Base-by-base conservation (phyloP, 1,284 basidiomycete species). In the Apiotrichum laibachii region DNA sequence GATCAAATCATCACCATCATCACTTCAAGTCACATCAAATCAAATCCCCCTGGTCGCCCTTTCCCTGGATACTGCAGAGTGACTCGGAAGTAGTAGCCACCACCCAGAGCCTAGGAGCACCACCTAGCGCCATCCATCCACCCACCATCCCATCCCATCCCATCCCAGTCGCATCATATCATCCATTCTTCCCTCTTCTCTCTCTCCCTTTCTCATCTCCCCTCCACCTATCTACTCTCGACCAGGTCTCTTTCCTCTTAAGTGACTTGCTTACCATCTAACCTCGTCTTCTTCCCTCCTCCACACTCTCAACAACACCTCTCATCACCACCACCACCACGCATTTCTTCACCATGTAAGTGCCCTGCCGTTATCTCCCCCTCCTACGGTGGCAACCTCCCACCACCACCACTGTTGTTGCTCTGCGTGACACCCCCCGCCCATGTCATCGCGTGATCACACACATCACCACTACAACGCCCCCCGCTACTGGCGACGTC, bases 311-410 rank as follows among this genome's bases (percentile, higher is more conserved):
- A n/a, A n/a, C n/a, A n/a, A n/a, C n/a, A n/a, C n/a, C n/a, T n/a
- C 43, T 37, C 21, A 18, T 19, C 44, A 46, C 44, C 42, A 19
- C 22, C 13, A 33, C n/a, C 40, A 15, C 31, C 33, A 13, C 18
- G n/a, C 43, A 21, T 21, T 34, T 43, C 44, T n/a, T 31, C 21
- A 46, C 37, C 57, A 59, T 55, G 57, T 59, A 42, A 59, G 57
- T 53, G 5, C 26, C 19, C 16, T 26, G 35, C n/a, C 52, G 3
- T 6, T 43, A 3, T 8, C 42, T 8, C 11, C 3, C 19, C 42
- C 8, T 5, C 39, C 16, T 19, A 13, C n/a, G n/a, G n/a, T 19
- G 16, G 42, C 11, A 11, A 11, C n/a, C n/a, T 8, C 3, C 19
- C 3, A 11, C 42, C 42, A 19, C 42, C 3, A 43, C 42, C 42